phyloP scores from a whole-genome alignment of 1,139 yeast genomes.

The Protomyces arabidopsidicola region DNA sequence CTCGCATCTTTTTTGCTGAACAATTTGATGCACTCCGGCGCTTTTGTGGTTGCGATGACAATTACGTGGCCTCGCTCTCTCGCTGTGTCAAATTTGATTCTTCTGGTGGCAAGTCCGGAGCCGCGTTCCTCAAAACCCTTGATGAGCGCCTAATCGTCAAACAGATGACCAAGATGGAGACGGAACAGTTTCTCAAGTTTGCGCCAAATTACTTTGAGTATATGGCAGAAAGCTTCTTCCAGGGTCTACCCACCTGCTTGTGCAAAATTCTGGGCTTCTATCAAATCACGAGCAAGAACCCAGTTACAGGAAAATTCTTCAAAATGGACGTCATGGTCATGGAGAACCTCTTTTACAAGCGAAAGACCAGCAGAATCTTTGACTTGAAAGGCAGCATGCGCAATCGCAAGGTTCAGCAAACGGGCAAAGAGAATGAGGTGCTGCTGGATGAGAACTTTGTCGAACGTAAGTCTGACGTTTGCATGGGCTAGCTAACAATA shows the following conservation, averaged over 20 bases:
- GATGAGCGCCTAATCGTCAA: slow-evolving; percentile 88
- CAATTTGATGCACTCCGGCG: slow-evolving; percentile 91
- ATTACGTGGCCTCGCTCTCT: slow-evolving; percentile 81
- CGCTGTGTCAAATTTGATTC: slow-evolving; percentile 95
- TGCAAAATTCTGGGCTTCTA: slow-evolving; percentile 95
- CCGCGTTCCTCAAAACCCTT: slow-evolving; percentile 83
- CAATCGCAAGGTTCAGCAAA: slow-evolving; percentile 91
- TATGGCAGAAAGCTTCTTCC: slow-evolving; percentile 91
- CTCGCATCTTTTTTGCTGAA: slow-evolving; percentile 91
- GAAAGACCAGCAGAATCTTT: slow-evolving; percentile 77
- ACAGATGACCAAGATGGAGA: slow-evolving; percentile 79
- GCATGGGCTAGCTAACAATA: slow-evolving; percentile 36
- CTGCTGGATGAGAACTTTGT: slow-evolving; percentile 96
- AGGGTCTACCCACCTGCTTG: slow-evolving; percentile 86
- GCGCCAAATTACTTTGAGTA: slow-evolving; percentile 97
- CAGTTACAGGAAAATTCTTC: slow-evolving; percentile 66
- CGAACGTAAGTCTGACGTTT: slow-evolving; percentile 48
- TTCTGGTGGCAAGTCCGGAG: slow-evolving; percentile 93
- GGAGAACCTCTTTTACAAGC: slow-evolving; percentile 89
- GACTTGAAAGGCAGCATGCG: slow-evolving; percentile 98
- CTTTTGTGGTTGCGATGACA: slow-evolving; percentile 72
- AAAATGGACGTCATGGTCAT: slow-evolving; percentile 89
- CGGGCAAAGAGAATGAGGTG: slow-evolving; percentile 93
- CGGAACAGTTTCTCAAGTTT: slow-evolving; percentile 89
- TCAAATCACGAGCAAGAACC: slow-evolving; percentile 81